Evolutionary conservation across 1,139 yeast species (phyloP).

Genomic region (Hyphopichia khmerensis): DNA sequence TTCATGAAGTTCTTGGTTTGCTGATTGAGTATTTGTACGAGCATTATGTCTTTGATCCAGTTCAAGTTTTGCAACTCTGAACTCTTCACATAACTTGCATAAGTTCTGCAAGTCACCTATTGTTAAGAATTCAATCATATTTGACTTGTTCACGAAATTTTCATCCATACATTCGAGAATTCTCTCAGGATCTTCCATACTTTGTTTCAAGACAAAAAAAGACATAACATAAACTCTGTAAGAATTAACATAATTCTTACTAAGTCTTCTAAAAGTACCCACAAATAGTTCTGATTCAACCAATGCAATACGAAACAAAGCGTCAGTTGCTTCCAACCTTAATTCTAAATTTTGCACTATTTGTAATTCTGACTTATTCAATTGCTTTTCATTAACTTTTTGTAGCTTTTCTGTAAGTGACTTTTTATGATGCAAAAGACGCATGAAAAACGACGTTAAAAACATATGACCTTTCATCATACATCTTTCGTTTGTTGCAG

Average conservation of each 20-base stretch:
- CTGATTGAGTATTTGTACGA: neutral
- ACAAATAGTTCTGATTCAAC: constrained; percentile 46
- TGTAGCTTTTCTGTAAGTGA: neutral
- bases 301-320: constrained; percentile 34
- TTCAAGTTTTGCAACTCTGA: constrained; percentile 38
- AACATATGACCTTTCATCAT: constrained; percentile 47
- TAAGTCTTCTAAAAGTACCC: constrained; percentile 42
- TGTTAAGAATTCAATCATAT: constrained; percentile 40
- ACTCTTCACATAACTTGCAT: constrained; percentile 41
- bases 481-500: constrained; percentile 40
- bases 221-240: constrained; percentile 45
- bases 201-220: constrained; percentile 41
- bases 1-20: neutral
- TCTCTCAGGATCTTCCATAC: constrained; percentile 42
- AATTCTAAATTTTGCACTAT: constrained; percentile 20
- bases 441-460: constrained; percentile 40
- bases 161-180: constrained; percentile 33
- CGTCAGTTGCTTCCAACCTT: constrained; percentile 36
- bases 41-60: constrained; percentile 11
- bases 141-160: constrained; percentile 28
- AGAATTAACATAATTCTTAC: constrained; percentile 40
- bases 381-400: neutral
- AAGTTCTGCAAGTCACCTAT: constrained; percentile 36
- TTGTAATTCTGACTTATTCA: constrained; percentile 3
- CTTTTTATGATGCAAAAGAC: constrained; percentile 42